Evolutionary conservation across 2,329 filamentous ascomycete genomes (phyloP).

Genomic region (Fusarium sp.): DNA sequence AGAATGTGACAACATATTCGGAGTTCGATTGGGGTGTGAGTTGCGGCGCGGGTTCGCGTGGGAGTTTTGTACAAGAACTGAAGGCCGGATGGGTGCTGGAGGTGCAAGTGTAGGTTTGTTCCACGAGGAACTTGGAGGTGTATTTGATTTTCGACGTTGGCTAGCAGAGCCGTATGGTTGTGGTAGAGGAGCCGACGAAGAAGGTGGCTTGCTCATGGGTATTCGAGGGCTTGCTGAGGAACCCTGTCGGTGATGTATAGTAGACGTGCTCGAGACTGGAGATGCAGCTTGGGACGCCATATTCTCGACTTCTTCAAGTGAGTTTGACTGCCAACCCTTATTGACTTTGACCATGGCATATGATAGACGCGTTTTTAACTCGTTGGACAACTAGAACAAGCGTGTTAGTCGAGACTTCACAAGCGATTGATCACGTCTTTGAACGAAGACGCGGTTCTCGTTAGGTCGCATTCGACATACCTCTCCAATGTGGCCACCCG

Average conservation of each 20-base stretch:
- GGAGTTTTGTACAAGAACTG: conserved; percentile 51
- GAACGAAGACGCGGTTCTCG: not conserved
- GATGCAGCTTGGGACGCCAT: conserved; percentile 77
- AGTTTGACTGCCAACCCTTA: conserved; percentile 85
- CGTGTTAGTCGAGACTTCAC: conserved; percentile 30
- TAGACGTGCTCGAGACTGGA: conserved; percentile 69
- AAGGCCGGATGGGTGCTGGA: conserved; percentile 66
- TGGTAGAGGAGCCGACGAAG: conserved; percentile 49
- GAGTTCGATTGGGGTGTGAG: conserved; percentile 62
- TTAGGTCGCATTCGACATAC: conserved; percentile 60
- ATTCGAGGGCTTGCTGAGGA: conserved; percentile 67
- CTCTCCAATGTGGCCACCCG: conserved; percentile 80
- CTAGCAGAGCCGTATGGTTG: conserved; percentile 38
- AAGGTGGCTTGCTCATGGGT: conserved; percentile 43
- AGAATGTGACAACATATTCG: conserved; percentile 62
- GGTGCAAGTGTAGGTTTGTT: conserved; percentile 60
- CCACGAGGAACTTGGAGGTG: conserved; percentile 53
- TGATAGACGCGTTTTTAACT: conserved; percentile 84
- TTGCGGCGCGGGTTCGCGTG: conserved; percentile 60
- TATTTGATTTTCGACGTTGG: conserved; percentile 48
- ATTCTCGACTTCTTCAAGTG: conserved; percentile 81
- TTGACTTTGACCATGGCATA: conserved; percentile 96
- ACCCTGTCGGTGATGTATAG: conserved; percentile 63
- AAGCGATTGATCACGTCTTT: not conserved
- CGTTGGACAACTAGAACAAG: conserved; percentile 72